A percentile compares a stretch with the other conserved stretches of the same genome.
These are phyloP conservation scores for Calycina marina DNA, from an alignment of 2,329 filamentous ascomycete species.

Conservation along the genomic window DNA sequence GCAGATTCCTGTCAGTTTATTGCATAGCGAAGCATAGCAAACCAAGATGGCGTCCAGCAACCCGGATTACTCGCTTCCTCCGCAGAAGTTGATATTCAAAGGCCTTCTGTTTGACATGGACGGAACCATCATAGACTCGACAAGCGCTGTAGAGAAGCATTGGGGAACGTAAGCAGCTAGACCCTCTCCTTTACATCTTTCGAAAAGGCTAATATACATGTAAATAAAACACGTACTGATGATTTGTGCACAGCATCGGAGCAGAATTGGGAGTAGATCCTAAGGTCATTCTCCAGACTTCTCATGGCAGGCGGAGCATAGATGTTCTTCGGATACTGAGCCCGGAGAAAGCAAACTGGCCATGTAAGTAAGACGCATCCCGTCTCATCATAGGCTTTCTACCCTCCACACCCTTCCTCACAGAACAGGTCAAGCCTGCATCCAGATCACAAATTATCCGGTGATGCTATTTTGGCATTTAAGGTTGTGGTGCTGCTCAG, in stretches of 20 bases:
- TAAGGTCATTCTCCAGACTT: slow-evolving; percentile 74
- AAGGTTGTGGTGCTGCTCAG: no score
- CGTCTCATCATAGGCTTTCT: neutral
- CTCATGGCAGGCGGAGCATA: slow-evolving; percentile 80
- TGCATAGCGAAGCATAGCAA: no score
- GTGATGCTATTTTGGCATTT: neutral
- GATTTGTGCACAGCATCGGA: slow-evolving; percentile 53
- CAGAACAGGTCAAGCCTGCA: no score
- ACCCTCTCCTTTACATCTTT: neutral
- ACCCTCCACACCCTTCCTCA: no score
- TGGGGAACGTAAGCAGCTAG: slow-evolving; percentile 47
- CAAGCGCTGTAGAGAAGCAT: slow-evolving; percentile 60
- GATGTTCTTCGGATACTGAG: slow-evolving; percentile 70
- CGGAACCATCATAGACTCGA: slow-evolving; percentile 73
- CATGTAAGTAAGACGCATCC: slow-evolving; percentile 47
- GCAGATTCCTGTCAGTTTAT: no score
- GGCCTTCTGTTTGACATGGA: slow-evolving; percentile 47
- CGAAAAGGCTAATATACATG: no score
- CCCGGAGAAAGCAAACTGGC: slow-evolving; percentile 79
- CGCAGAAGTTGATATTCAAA: slow-evolving; percentile 15
- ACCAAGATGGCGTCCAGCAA: slow-evolving; percentile 15
- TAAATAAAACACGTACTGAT: no score
- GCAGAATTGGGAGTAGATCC: slow-evolving; percentile 73
- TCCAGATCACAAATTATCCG: neutral
- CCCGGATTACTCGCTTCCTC: slow-evolving; percentile 10